These are phyloP conservation scores for Ambrosia artemisiifolia DNA, from an alignment of 129 eudicot species.

Conservation along the genomic window DNA sequence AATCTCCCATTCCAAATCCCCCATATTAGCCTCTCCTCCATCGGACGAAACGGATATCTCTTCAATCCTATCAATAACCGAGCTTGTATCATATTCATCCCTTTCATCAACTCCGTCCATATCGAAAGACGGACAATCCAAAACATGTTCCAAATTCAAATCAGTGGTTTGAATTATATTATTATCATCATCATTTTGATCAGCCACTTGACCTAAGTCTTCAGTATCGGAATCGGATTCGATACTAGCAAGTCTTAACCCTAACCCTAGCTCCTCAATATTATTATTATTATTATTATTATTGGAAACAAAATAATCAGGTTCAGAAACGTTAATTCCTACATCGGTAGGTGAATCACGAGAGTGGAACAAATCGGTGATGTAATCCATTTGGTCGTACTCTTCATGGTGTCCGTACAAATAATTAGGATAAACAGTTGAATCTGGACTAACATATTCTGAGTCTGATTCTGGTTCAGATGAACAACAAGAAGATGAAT, in stretches of 20 bases:
- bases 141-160: conserved; percentile 27
- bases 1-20: conserved; percentile 67
- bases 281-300: not conserved
- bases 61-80: conserved; percentile 61
- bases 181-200: conserved; percentile 11
- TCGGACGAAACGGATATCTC: conserved; percentile 50
- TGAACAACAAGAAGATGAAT: conserved; percentile 25
- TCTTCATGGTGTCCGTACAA: conserved; percentile 38
- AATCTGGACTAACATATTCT: conserved; percentile 38
- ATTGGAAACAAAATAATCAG: conserved; percentile 21
- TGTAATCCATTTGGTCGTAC: conserved; percentile 61
- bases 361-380: conserved; percentile 63
- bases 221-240: conserved; percentile 72
- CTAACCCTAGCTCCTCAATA: conserved; percentile 46
- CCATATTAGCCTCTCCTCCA: conserved; percentile 33
- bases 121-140: conserved; percentile 37
- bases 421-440: conserved; percentile 30
- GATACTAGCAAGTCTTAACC: conserved; percentile 52
- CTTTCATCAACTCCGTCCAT: conserved; percentile 50
- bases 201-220: conserved; percentile 41
- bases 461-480: conserved; percentile 18
- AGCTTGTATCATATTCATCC: conserved; percentile 43
- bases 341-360: conserved; percentile 9
- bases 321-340: conserved; percentile 24
- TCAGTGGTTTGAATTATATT: conserved; percentile 2